These are phyloP conservation scores for Collybia sordida DNA, from an alignment of 768 basidiomycete species.

Conservation along the genomic window DNA sequence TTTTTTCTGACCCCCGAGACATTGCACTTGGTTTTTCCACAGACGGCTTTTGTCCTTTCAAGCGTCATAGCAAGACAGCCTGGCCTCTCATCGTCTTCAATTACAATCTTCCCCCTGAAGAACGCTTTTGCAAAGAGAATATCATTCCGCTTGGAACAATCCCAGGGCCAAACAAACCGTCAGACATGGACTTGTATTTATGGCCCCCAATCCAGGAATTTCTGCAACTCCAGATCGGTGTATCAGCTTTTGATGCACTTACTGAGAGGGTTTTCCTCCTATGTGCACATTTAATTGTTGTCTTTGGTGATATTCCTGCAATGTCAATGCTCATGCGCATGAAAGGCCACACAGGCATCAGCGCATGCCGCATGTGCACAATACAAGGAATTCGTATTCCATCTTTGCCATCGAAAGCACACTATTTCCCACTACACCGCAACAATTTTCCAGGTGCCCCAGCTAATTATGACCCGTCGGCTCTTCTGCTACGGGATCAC, in stretches of 20 bases:
- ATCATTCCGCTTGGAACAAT: conserved; percentile 36
- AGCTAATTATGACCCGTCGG: neutral
- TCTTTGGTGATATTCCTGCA: conserved; percentile 21
- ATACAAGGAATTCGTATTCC: neutral
- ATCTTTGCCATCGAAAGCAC: neutral
- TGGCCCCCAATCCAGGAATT: conserved; percentile 15
- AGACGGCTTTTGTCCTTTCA: conserved; percentile 39
- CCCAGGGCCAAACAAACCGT: conserved; percentile 37
- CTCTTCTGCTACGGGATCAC: too few species aligned
- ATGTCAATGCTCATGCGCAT: conserved; percentile 24
- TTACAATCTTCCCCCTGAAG: conserved; percentile 25
- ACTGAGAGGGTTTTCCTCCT: conserved; percentile 10
- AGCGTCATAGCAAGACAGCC: conserved; percentile 22
- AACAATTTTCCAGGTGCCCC: neutral
- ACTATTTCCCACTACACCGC: neutral
- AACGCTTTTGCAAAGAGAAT: conserved; percentile 28
- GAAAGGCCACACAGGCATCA: conserved; percentile 36
- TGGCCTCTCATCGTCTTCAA: conserved; percentile 40
- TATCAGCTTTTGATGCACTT: conserved; percentile 12
- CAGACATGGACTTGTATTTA: conserved; percentile 34
- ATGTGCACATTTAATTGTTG: conserved; percentile 15
- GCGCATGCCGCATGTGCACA: conserved; percentile 31
- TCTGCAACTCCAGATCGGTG: neutral
- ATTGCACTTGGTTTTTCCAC: conserved; percentile 37
- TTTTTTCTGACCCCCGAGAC: conserved; percentile 34